phyloP scores from a whole-genome alignment of 345 rosid genomes.

The Boechera divaricarpa region DNA sequence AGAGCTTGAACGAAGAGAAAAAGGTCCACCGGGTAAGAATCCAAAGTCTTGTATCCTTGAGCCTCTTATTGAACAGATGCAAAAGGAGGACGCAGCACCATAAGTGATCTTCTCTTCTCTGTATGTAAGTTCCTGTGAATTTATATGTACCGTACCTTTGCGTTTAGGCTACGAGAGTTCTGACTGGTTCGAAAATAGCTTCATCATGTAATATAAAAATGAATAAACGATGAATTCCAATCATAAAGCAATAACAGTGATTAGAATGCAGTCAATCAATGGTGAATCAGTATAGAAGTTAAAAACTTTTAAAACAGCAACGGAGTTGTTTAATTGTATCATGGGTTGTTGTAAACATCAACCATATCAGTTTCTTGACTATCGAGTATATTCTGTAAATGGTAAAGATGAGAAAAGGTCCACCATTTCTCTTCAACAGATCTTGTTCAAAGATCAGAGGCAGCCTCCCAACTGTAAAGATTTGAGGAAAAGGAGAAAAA shows the following conservation, averaged over 20 bases:
- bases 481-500: background rate
- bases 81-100: conserved; percentile 37
- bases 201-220: conserved; percentile 34
- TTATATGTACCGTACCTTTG: conserved; percentile 44
- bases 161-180: conserved; percentile 33
- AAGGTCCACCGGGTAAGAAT: conserved; percentile 84
- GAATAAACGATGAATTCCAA: conserved; percentile 37
- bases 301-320: background rate
- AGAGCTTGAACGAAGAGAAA: conserved; percentile 83
- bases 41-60: conserved; percentile 83
- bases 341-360: conserved; percentile 8
- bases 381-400: conserved; percentile 37
- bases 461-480: conserved; percentile 77
- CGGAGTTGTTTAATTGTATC: conserved; percentile 17
- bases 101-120: background rate
- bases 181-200: conserved; percentile 25
- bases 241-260: background rate
- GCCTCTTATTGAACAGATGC: conserved; percentile 49
- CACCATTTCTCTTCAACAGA: conserved; percentile 31
- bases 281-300: background rate
- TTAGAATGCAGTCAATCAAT: conserved; percentile 16
- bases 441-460: conserved; percentile 51
- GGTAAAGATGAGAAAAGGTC: conserved; percentile 13
- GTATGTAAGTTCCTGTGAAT: conserved; percentile 21
- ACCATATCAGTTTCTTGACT: conserved; percentile 35